phyloP scores from a whole-genome alignment of 495 filamentous ascomycete genomes.

The Penicillium dipodomyicola region DNA sequence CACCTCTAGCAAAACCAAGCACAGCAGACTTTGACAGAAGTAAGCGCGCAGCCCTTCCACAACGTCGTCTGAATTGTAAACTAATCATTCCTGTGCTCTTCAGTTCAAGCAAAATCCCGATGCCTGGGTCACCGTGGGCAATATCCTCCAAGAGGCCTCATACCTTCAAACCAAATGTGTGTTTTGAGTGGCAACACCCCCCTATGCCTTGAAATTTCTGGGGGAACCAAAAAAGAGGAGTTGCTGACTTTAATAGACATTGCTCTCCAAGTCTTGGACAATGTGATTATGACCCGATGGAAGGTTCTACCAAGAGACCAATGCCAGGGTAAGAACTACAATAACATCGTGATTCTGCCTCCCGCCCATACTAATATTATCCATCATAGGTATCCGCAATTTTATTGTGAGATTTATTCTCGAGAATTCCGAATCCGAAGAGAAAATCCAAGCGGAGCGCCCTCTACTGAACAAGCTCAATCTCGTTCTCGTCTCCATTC shows the following conservation, averaged over 20 bases:
- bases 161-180: constrained; percentile 96
- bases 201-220: neutral
- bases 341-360: neutral
- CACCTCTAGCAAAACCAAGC: constrained; percentile 87
- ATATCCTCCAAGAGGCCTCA: constrained; percentile 84
- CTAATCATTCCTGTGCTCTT: neutral
- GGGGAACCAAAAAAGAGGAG: constrained; percentile 6
- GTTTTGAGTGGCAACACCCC: constrained; percentile 26
- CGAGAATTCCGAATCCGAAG: constrained; percentile 82
- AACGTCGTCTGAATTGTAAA: neutral
- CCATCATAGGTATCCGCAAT: constrained; percentile 80
- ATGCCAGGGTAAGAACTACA: constrained; percentile 65
- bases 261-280: constrained; percentile 92
- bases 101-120: constrained; percentile 99
- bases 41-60: constrained; percentile 39
- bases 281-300: constrained; percentile 98
- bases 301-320: constrained; percentile 94
- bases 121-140: constrained; percentile 94
- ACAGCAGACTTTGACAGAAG: constrained; percentile 90
- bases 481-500: constrained; percentile 89
- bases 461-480: constrained; percentile 97
- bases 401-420: constrained; percentile 98
- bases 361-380: neutral
- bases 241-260: constrained; percentile 67
- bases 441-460: constrained; percentile 73